phyloP scores from a whole-genome alignment of 1,284 basidiomycete genomes.

The Microstroma glucosiphilum region DNA sequence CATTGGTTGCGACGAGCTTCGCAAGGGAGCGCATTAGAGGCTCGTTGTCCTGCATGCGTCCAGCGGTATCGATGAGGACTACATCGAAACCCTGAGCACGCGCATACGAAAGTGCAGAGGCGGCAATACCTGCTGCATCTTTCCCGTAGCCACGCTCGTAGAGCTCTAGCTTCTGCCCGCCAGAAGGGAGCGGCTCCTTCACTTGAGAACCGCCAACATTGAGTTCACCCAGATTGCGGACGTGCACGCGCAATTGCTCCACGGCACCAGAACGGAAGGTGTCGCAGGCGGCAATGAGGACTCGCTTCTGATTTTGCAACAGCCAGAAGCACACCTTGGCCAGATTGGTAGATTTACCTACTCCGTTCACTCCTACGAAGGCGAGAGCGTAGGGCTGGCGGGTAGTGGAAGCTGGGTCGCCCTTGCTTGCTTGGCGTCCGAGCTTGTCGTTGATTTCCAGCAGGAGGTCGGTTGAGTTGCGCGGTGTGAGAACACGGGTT shows the following conservation, averaged over 20 bases:
- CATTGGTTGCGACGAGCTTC: slow-evolving; percentile 46
- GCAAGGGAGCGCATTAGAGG: slow-evolving; percentile 49
- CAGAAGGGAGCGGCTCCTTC: slow-evolving; percentile 6
- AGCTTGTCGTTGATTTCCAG: slow-evolving; percentile 56
- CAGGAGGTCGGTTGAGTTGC: slow-evolving; percentile 89
- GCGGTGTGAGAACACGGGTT: slow-evolving; percentile 89
- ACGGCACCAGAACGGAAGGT: slow-evolving; percentile 97
- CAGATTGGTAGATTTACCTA: slow-evolving; percentile 96
- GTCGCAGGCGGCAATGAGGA: slow-evolving; percentile 96
- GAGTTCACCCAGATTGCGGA: slow-evolving; percentile 84
- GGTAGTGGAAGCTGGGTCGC: slow-evolving; percentile 57
- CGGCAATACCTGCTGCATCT: slow-evolving; percentile 94
- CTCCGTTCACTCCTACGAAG: slow-evolving; percentile 99
- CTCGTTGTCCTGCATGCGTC: slow-evolving; percentile 51
- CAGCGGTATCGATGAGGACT: slow-evolving; percentile 49
- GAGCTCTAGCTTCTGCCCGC: slow-evolving; percentile 68
- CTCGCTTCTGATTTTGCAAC: slow-evolving; percentile 84
- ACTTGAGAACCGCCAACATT: slow-evolving; percentile 32
- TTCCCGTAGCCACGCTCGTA: slow-evolving; percentile 97
- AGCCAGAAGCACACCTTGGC: slow-evolving; percentile 99
- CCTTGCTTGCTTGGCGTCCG: slow-evolving; percentile 47
- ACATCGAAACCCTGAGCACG: slow-evolving; percentile 43
- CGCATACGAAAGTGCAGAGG: slow-evolving; percentile 68
- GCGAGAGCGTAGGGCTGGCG: slow-evolving; percentile 72
- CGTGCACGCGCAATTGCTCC: slow-evolving; percentile 93